phyloP scores from a whole-genome alignment of 2,329 filamentous ascomycete genomes.

The Diaporthe ilicicola region DNA sequence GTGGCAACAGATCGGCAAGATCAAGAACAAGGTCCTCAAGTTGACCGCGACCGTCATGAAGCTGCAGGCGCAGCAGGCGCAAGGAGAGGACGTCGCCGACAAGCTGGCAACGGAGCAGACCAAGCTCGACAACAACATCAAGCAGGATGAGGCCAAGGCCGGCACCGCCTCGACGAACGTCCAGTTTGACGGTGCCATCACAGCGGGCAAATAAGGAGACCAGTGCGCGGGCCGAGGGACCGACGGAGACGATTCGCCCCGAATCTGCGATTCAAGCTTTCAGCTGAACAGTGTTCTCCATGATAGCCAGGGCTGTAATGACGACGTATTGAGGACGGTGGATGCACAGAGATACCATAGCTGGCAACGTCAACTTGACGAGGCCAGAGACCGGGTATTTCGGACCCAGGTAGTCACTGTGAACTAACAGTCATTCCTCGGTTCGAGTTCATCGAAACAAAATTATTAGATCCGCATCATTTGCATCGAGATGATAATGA shows the following conservation, averaged over 20 bases:
- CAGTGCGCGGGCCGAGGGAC: neutral
- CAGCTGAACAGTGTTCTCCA: neutral
- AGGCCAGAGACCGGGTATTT: neutral
- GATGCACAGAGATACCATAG: slow-evolving; percentile 6
- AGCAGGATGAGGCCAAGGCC: slow-evolving; percentile 47
- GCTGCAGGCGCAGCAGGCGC: slow-evolving; percentile 53
- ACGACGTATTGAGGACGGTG: slow-evolving; percentile 8
- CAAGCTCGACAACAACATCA: slow-evolving; percentile 57
- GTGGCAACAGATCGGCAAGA: slow-evolving; percentile 49
- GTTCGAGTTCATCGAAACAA: neutral
- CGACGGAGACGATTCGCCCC: neutral
- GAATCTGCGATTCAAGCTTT: slow-evolving; percentile 13
- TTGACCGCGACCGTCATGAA: slow-evolving; percentile 53
- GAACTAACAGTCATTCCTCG: neutral
- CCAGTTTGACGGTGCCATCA: slow-evolving; percentile 40
- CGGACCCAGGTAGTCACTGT: neutral
- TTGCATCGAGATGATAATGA: neutral
- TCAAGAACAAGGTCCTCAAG: slow-evolving; percentile 61
- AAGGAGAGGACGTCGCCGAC: slow-evolving; percentile 48
- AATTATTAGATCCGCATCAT: neutral
- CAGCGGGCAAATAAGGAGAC: neutral
- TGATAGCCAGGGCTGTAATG: slow-evolving; percentile 15
- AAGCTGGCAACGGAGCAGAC: slow-evolving; percentile 51
- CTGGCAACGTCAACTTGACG: neutral
- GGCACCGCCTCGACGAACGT: slow-evolving; percentile 49